Evolutionary conservation across 2,329 filamentous ascomycete genomes (phyloP).

Genomic region (Aspergillus clavatus): DNA sequence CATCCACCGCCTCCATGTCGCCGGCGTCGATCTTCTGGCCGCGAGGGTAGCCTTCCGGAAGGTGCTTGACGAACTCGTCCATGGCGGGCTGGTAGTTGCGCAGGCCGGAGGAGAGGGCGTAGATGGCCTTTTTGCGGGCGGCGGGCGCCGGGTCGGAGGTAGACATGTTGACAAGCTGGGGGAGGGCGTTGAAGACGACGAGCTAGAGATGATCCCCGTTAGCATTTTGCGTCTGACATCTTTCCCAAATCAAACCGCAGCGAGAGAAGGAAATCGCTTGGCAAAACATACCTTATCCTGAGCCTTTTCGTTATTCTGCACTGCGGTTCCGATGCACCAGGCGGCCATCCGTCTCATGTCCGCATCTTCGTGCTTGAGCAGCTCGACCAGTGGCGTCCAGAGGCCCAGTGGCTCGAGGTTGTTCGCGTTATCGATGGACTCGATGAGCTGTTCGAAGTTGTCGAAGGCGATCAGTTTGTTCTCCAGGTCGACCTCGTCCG

Average conservation of each 20-base stretch:
- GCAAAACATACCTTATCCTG: slow-evolving; percentile 64
- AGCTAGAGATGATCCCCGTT: slow-evolving; percentile 35
- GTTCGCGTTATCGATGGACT: slow-evolving; percentile 94
- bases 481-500: slow-evolving; percentile 62
- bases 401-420: slow-evolving; percentile 74
- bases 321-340: slow-evolving; percentile 91
- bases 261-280: background rate
- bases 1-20: slow-evolving; percentile 84
- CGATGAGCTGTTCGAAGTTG: slow-evolving; percentile 90
- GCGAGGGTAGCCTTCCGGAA: slow-evolving; percentile 57
- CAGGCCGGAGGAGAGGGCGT: slow-evolving; percentile 78
- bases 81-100: slow-evolving; percentile 82
- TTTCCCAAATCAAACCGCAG: background rate
- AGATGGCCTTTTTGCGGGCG: slow-evolving; percentile 80
- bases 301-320: slow-evolving; percentile 86
- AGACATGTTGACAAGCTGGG: slow-evolving; percentile 62
- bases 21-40: slow-evolving; percentile 65
- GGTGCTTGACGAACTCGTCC: slow-evolving; percentile 60
- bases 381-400: slow-evolving; percentile 72
- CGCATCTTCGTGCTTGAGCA: slow-evolving; percentile 64
- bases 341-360: slow-evolving; percentile 80
- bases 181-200: slow-evolving; percentile 60
- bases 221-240: background rate
- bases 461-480: slow-evolving; percentile 82
- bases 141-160: slow-evolving; percentile 55